These are phyloP conservation scores for Penicillium concentricum DNA, from an alignment of 2,329 filamentous ascomycete genomes.

Conservation along the genomic window DNA sequence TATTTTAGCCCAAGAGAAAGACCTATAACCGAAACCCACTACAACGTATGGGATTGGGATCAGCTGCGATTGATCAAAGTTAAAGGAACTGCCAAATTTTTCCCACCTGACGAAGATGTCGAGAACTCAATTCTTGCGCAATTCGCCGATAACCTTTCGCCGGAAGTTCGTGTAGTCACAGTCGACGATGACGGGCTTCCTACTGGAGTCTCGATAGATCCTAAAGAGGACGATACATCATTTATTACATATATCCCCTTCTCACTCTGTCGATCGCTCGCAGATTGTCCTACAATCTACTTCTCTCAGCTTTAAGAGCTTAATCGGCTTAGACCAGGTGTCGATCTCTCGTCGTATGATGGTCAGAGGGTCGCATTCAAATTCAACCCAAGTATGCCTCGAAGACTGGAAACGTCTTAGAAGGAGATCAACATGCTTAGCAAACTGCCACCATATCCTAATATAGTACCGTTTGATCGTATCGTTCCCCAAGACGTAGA, in stretches of 20 bases:
- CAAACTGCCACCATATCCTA: slow-evolving; percentile 26
- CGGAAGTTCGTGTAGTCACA: slow-evolving; percentile 18
- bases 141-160: slow-evolving; percentile 20
- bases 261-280: slow-evolving; percentile 9
- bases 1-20: slow-evolving; percentile 19
- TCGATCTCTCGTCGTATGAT: slow-evolving; percentile 14
- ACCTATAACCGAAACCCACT: slow-evolving; percentile 20
- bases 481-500: slow-evolving; percentile 27
- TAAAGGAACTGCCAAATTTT: slow-evolving; percentile 25
- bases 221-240: slow-evolving; percentile 17
- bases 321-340: slow-evolving; percentile 17
- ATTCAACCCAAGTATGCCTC: slow-evolving; percentile 17
- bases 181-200: slow-evolving; percentile 23
- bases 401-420: slow-evolving; percentile 23
- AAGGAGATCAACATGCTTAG: slow-evolving; percentile 28
- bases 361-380: slow-evolving; percentile 17
- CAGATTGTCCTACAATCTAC: slow-evolving; percentile 13
- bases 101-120: slow-evolving; percentile 19
- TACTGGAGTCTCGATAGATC: slow-evolving; percentile 19
- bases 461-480: slow-evolving; percentile 29
- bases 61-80: slow-evolving; percentile 21
- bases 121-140: slow-evolving; percentile 16
- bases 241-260: slow-evolving; percentile 21
- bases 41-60: slow-evolving; percentile 26
- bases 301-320: slow-evolving; percentile 19